Conservation (phyloP, 179 eudicot genomes). For the Gypsophila paniculata region DNA sequence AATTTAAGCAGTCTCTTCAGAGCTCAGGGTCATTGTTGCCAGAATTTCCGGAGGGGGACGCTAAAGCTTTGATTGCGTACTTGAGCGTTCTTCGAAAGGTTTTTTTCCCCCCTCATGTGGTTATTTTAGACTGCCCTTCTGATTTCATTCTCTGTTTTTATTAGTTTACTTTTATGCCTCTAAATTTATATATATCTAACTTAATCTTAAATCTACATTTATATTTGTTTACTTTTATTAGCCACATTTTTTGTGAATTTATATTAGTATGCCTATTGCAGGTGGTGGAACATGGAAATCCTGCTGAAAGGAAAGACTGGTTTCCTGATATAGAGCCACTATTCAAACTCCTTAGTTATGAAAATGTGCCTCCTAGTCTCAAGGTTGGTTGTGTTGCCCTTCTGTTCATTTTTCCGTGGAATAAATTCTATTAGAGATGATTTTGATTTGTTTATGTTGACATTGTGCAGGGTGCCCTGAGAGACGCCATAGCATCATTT, state of each 20-base stretch:
- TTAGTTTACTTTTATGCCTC: not conserved
- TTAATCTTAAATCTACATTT: not conserved
- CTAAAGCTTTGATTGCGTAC: slow-evolving; percentile 92
- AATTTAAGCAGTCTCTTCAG: slow-evolving; percentile 82
- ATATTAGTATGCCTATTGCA: slow-evolving; percentile 21
- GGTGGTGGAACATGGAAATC: slow-evolving; percentile 86
- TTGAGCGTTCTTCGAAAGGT: slow-evolving; percentile 83
- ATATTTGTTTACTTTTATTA: too few relatives aligned
- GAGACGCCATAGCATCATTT: slow-evolving; percentile 71
- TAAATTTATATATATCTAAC: not conserved
- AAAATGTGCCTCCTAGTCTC: slow-evolving; percentile 94
- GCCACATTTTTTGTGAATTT: not conserved
- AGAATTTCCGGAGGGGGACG: slow-evolving; percentile 95
- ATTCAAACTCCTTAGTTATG: slow-evolving; percentile 94
- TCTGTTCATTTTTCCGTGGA: not conserved
- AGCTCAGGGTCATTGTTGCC: slow-evolving; percentile 74
- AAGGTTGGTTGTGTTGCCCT: slow-evolving; percentile 47
- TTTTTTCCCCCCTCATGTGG: not conserved
- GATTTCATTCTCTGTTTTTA: not conserved
- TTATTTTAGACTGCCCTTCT: not conserved
- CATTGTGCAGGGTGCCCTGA: slow-evolving; percentile 71
- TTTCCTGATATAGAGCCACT: slow-evolving; percentile 95
- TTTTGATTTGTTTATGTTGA: slow-evolving; percentile 18
- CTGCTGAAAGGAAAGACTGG: slow-evolving; percentile 80
- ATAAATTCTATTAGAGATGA: slow-evolving; percentile 5